Evolutionary conservation across 2,329 filamentous ascomycete genomes (phyloP).

Genomic region (Talaromyces verruculosus): DNA sequence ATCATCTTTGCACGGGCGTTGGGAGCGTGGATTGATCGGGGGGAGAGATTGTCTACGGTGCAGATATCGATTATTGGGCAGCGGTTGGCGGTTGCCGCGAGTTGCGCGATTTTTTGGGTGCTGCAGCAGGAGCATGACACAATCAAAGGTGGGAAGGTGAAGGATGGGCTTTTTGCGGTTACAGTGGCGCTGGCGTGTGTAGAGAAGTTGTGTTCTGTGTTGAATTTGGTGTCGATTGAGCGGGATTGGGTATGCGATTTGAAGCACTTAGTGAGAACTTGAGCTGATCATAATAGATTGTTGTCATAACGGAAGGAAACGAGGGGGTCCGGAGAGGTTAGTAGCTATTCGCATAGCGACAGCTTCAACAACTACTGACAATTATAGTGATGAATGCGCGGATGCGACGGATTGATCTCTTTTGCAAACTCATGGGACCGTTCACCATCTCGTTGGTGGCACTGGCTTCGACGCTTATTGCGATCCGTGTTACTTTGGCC

Average conservation of each 20-base stretch:
- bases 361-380: not conserved
- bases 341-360: too few species aligned
- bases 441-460: conserved; percentile 52
- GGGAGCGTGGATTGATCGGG: conserved; percentile 60
- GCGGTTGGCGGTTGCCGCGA: conserved; percentile 20
- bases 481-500: conserved; percentile 49
- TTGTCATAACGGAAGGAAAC: conserved; percentile 20
- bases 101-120: conserved; percentile 15
- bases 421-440: conserved; percentile 58
- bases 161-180: conserved; percentile 16
- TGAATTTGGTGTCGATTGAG: conserved; percentile 69
- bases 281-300: conserved; percentile 13
- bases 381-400: conserved; percentile 49
- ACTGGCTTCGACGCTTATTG: conserved; percentile 45
- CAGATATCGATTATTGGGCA: conserved; percentile 49
- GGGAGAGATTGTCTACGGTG: conserved; percentile 53
- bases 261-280: too few species aligned
- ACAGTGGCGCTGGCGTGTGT: conserved; percentile 57
- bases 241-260: conserved; percentile 59
- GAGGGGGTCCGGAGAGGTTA: conserved; percentile 3
- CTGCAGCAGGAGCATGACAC: not conserved
- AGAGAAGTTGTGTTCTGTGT: conserved; percentile 65
- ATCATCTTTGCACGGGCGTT: conserved; percentile 60
- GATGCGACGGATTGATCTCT: conserved; percentile 59
- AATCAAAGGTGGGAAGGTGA: not conserved